Evolutionary conservation across 192 early-diverging fungal genomes (phyloP), one percentile per base, ranked within the genome.

Genomic region (Umbelopsis sp.): DNA sequence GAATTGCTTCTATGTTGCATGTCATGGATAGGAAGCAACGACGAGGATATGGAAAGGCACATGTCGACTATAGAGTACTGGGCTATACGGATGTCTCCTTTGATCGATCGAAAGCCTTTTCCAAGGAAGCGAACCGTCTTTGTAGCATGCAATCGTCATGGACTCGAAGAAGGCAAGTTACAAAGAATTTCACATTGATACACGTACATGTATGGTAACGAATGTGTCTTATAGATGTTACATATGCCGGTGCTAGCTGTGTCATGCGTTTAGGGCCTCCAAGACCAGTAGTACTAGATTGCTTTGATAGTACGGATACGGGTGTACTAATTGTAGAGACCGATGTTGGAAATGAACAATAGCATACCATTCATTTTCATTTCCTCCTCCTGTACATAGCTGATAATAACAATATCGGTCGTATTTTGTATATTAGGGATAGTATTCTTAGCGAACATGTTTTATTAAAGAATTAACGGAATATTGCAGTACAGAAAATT

Each of bases 1-100:
- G 45, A 84, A 5, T 54, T 90, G 5, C 44, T 94, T 8, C 70
- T 91, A 9, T 85, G 83, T 47, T 86, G 86, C 1, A 94, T 92
- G 90, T 85, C 91, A 0, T 94, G 93, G 93, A 70, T 93, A 44
- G 69, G 70, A 44, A 80, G 69, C 17, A 31, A 50, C 14, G 38
- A 29, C n/a, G 65, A 71, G 2, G 26, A 21, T 14, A 66, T 52
- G 1, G 31, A 49, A 10, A 21, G n/a, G 10, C 21, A 67, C 11
- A 51, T 25, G 26, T 47, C 54, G 1, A 71, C 69, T 1, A 56
- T 81, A 21, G 56, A 66, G 1, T 81, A 81, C 17, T 81, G 79
- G 79, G 72, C 65, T 1, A 22, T 50, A 5, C 71, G 79, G 24
- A 54, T 81, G 26, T 41, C 45, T 25, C 79, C 79, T 14, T 49